phyloP scores from a whole-genome alignment of 371 early-diverging fungal genomes.

The Lichtheimia ornata region DNA sequence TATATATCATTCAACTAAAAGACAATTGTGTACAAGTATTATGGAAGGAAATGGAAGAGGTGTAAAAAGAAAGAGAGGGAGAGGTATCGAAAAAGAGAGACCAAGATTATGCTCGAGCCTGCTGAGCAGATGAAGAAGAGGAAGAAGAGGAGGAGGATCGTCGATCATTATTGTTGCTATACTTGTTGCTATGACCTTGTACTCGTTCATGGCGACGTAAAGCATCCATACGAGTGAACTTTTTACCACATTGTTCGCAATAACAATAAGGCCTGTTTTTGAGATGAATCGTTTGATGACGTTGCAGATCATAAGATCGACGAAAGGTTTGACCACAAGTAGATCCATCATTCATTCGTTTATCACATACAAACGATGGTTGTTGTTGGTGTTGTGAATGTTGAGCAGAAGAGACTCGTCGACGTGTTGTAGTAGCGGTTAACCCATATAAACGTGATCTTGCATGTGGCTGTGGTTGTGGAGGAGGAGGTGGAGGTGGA shows the following conservation, averaged over 20 bases:
- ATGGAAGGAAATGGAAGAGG: no score
- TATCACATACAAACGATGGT: slow-evolving; percentile 36
- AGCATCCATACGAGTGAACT: slow-evolving; percentile 52
- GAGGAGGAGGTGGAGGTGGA: slow-evolving; percentile 4
- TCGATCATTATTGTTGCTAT: no score
- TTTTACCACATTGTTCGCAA: slow-evolving; percentile 46
- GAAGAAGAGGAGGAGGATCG: background rate
- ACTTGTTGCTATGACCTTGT: slow-evolving; percentile 29
- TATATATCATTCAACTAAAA: background rate
- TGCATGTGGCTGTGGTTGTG: background rate
- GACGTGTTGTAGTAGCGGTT: background rate
- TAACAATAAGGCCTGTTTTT: slow-evolving; percentile 46
- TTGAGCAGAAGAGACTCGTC: slow-evolving; percentile 4
- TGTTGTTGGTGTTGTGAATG: slow-evolving; percentile 6
- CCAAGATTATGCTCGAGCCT: slow-evolving; percentile 7
- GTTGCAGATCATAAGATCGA: slow-evolving; percentile 45
- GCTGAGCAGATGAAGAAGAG: slow-evolving; percentile 6
- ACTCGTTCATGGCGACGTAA: slow-evolving; percentile 50
- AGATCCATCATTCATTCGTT: slow-evolving; percentile 22
- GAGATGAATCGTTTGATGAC: slow-evolving; percentile 49
- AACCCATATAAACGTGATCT: background rate
- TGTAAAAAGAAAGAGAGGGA: no score
- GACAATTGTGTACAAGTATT: no score
- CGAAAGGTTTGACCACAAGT: slow-evolving; percentile 46
- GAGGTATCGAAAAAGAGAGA: no score